Percentiles rank a stretch among this genome's conserved stretches.
These are phyloP conservation scores for Protomyces gravidus DNA, from an alignment of 1,139 yeast species.

Conservation along the genomic window DNA sequence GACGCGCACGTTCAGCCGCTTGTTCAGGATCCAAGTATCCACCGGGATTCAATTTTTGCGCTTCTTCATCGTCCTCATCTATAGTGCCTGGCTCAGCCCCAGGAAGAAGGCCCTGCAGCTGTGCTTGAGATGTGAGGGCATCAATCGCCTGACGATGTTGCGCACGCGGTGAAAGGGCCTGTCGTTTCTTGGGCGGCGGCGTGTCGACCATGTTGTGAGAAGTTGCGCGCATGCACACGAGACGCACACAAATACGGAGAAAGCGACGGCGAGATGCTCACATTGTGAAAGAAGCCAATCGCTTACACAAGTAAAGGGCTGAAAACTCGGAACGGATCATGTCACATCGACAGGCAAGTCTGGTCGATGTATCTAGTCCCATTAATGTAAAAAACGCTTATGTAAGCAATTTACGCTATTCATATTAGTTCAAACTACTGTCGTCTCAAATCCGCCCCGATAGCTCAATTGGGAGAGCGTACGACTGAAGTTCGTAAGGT, in stretches of 20 bases:
- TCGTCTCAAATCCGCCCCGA: conserved; percentile 10
- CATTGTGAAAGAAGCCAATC: too few species aligned
- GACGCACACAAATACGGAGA: too few species aligned
- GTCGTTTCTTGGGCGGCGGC: not conserved
- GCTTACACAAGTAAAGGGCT: too few species aligned
- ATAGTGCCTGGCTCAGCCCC: not conserved
- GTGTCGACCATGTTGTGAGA: not conserved
- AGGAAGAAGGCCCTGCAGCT: not conserved
- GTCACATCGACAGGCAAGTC: too few species aligned
- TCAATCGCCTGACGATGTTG: not conserved
- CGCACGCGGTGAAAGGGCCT: not conserved
- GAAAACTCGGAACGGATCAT: too few species aligned
- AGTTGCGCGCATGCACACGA: too few species aligned
- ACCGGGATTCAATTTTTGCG: not conserved
- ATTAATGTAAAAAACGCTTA: too few species aligned
- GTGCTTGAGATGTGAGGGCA: not conserved
- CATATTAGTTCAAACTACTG: too few species aligned
- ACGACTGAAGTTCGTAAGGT: conserved; percentile 30
- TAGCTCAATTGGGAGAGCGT: conserved; percentile 30
- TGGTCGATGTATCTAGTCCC: too few species aligned
- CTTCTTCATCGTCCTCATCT: not conserved
- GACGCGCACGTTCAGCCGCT: not conserved
- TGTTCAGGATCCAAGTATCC: not conserved
- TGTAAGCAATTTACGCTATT: too few species aligned
- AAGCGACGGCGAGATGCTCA: too few species aligned